Evolutionary conservation across 108 stramenopile species (phyloP).

Genomic region (Poteriospumella lacustris): DNA sequence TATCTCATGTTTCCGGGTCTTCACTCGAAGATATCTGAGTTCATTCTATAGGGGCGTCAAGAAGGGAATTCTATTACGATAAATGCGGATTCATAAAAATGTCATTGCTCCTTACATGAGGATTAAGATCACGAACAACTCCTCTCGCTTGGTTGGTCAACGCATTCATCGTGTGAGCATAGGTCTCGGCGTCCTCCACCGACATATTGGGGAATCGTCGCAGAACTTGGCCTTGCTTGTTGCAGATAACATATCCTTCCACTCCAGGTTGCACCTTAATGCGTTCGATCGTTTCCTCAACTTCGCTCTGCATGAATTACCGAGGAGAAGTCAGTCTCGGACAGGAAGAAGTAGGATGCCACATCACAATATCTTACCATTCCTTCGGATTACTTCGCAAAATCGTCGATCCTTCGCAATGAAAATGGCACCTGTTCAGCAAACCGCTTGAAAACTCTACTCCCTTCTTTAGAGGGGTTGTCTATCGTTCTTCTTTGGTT

Average conservation of each 20-base stretch:
- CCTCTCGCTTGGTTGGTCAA: slow-evolving; percentile 51
- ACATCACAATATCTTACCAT: no score
- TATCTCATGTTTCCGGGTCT: slow-evolving; percentile 63
- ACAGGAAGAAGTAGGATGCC: no score
- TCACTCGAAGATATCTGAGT: slow-evolving; percentile 62
- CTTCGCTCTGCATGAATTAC: no score
- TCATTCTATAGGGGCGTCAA: slow-evolving; percentile 43
- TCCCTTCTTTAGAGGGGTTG: no score
- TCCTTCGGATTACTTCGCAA: no score
- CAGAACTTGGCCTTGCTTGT: slow-evolving; percentile 62
- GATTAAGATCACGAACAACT: slow-evolving; percentile 66
- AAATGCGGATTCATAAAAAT: neutral
- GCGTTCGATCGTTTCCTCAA: slow-evolving; percentile 71
- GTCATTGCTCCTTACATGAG: slow-evolving; percentile 37
- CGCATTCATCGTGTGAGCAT: slow-evolving; percentile 59
- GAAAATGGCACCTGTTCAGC: no score
- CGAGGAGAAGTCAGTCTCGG: no score
- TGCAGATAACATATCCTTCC: slow-evolving; percentile 69
- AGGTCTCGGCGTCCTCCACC: slow-evolving; percentile 60
- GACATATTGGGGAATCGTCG: slow-evolving; percentile 60
- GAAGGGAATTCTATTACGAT: neutral
- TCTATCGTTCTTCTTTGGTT: no score
- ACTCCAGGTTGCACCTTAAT: slow-evolving; percentile 65
- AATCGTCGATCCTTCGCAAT: no score
- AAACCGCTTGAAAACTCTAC: no score